Conservation (phyloP, 768 basidiomycete genomes). For the Lentinula detonsa region DNA sequence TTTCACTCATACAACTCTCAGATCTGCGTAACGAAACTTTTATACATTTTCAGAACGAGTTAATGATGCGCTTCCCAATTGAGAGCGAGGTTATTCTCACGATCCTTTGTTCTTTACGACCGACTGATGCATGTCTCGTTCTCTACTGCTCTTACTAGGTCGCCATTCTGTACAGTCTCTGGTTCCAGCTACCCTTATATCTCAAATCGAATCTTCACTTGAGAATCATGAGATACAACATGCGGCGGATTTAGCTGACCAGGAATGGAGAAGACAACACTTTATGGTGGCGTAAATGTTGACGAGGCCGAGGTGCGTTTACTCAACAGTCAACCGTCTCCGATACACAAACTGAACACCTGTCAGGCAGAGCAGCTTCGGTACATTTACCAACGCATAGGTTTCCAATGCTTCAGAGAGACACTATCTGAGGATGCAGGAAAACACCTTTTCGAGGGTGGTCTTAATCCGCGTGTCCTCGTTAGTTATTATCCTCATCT, state of each 20-base stretch:
- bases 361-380: no score
- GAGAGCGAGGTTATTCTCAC: neutral
- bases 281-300: slow-evolving; percentile 44
- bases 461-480: no score
- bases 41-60: no score
- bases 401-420: no score
- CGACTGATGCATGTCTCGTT: slow-evolving; percentile 31
- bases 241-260: slow-evolving; percentile 56
- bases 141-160: slow-evolving; percentile 61
- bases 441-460: no score
- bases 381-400: no score
- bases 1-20: no score
- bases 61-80: no score
- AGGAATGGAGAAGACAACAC: slow-evolving; percentile 45
- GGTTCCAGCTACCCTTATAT: slow-evolving; percentile 64
- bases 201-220: slow-evolving; percentile 66
- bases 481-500: no score
- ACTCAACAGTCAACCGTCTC: slow-evolving; percentile 3
- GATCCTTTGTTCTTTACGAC: neutral
- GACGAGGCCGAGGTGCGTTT: slow-evolving; percentile 49
- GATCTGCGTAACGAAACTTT: no score
- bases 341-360: no score
- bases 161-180: slow-evolving; percentile 57
- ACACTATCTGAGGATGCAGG: no score
- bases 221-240: slow-evolving; percentile 60